Evolutionary conservation across 2,329 filamentous ascomycete genomes (phyloP).

Genomic region (Graphium sp.): DNA sequence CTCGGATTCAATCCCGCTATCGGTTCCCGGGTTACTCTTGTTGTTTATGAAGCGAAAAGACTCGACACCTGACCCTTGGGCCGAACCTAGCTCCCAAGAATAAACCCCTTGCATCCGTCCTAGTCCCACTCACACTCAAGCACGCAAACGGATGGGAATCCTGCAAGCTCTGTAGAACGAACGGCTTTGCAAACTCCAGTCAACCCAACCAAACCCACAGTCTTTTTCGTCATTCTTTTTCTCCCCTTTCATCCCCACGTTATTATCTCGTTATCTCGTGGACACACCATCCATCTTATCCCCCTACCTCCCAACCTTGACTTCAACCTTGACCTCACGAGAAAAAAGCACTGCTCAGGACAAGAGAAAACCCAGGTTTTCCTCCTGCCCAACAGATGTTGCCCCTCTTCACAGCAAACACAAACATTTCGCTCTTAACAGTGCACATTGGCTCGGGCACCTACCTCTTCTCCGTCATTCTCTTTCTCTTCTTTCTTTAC

Average conservation of each 20-base stretch:
- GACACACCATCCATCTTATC: slow-evolving; percentile 1
- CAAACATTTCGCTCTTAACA: slow-evolving; percentile 42
- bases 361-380: background rate
- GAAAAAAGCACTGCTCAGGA: background rate
- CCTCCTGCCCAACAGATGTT: slow-evolving; percentile 22
- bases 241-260: no score
- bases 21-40: no score
- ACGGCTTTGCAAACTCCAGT: no score
- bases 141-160: no score
- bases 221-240: background rate
- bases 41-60: no score
- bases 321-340: background rate
- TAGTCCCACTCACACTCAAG: no score
- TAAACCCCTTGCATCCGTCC: no score
- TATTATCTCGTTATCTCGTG: no score
- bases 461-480: slow-evolving; percentile 31
- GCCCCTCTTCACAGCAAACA: slow-evolving; percentile 43
- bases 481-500: slow-evolving; percentile 32
- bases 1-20: no score
- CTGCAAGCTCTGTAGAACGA: no score
- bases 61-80: no score
- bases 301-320: slow-evolving; percentile 1
- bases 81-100: no score
- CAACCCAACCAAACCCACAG: background rate
- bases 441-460: slow-evolving; percentile 41